Evolutionary conservation across 306 rosid genomes (phyloP).

Genomic region (Acacia acuminata): DNA sequence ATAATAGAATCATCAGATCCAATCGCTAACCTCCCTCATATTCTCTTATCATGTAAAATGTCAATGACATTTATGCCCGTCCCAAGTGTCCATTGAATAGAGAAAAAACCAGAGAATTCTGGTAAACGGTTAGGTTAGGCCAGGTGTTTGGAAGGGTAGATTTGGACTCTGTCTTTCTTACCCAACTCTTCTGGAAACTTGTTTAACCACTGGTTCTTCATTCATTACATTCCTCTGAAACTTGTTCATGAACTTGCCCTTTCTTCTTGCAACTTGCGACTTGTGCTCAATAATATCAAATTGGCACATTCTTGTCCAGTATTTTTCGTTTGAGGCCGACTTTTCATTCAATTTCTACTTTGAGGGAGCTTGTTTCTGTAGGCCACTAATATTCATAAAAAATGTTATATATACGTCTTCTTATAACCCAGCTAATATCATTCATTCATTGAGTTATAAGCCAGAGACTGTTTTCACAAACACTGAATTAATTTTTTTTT

Average conservation of each 20-base stretch:
- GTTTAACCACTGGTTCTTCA: neutral
- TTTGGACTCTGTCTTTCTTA: neutral
- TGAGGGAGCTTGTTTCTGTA: neutral
- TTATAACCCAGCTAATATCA: neutral
- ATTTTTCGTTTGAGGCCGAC: neutral
- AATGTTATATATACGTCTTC: neutral
- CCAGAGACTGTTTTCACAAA: neutral
- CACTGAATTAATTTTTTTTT: neutral
- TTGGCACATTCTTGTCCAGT: neutral
- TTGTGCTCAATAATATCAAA: neutral
- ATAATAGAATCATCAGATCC: neutral
- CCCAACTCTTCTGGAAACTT: conserved; percentile 1
- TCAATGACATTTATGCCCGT: neutral
- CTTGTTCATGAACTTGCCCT: neutral
- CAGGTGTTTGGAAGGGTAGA: neutral
- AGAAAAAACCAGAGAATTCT: neutral
- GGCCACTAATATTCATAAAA: neutral
- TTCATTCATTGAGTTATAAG: neutral
- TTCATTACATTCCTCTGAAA: neutral
- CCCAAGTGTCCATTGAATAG: neutral
- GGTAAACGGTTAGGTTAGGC: neutral
- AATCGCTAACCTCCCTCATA: neutral
- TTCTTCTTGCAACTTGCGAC: neutral
- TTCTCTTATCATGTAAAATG: neutral
- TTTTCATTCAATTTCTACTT: neutral